phyloP scores from a whole-genome alignment of 2,329 filamentous ascomycete genomes.

The Colletotrichum siamense region DNA sequence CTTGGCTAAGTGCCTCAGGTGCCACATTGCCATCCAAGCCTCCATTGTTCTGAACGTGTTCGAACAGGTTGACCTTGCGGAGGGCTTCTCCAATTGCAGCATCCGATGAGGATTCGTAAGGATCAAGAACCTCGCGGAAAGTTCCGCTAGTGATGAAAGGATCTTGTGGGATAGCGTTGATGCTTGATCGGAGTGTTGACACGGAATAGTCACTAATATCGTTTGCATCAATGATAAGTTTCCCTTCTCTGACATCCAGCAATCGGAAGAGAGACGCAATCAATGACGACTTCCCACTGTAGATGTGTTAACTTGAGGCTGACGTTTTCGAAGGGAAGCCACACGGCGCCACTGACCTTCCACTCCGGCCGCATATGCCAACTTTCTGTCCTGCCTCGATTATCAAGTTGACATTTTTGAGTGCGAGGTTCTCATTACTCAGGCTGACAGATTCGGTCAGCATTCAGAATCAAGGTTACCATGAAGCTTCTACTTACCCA shows the following conservation, averaged over 20 bases:
- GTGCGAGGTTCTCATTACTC: background rate
- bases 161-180: background rate
- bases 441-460: background rate
- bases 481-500: background rate
- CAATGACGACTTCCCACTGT: background rate
- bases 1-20: background rate
- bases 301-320: background rate
- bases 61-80: background rate
- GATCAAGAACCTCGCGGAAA: background rate
- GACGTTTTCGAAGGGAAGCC: accelerated
- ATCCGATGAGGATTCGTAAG: background rate
- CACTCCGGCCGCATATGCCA: background rate
- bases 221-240: background rate
- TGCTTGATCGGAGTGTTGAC: background rate
- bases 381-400: background rate
- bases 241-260: background rate
- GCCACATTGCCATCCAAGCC: background rate
- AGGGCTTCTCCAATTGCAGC: background rate
- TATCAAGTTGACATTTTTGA: background rate
- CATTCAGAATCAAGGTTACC: background rate
- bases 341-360: background rate
- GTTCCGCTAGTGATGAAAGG: background rate
- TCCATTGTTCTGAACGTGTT: background rate
- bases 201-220: background rate
- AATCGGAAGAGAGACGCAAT: background rate